Base-by-base conservation (phyloP, 1,139 yeast species). In the Taphrina sp. region DNA sequence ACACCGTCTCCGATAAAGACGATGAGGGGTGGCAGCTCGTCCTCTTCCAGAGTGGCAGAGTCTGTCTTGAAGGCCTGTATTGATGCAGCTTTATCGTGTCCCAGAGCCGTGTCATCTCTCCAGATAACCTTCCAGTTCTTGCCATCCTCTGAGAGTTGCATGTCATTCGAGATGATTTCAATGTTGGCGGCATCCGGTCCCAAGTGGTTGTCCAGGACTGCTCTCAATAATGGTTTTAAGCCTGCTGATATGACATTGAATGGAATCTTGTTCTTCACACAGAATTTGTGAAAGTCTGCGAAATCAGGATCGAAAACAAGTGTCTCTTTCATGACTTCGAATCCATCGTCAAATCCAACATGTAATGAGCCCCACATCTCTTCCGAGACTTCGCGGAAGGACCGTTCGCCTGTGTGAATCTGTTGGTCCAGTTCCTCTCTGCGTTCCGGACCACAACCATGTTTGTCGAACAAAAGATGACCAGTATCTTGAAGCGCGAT, bases 171-270 rank as follows among this genome's bases (percentile, higher is more conserved):
- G 60, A 80, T 77, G 67, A 82, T 80, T 58, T 79, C 81, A 63
- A 82, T 81, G 61, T 77, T 73, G 5, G 64, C 73, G 31, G 78
- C 77, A 56, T 80, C 82, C 52, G 70, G 71, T 16, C 86, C 86
- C 41, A 82, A 76, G 65, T 81, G 78, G 61, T 73, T 74, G 62
- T 76, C 75, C 61, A 82, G 76, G 53, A 82, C 81, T 19, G 82
- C 80, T 51, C 79, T 70, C 60, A 82, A 76, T 59, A 82, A 74
- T 10, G 87, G 87, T 64, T 74, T 75, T 76, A 82, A 75, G 12
- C 87, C 87, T n/a, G 85, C 82, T 41, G 82, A 76, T 58, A 82
- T 79, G 34, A 82, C 83, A 45, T 81, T 75, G 59, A 82, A 80
- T 3, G 84, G 82, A 57, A 82, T 78, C 37, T 72, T 70, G 61